Conservation (phyloP, 179 eudicot genomes). For the Nepenthes alata region DNA sequence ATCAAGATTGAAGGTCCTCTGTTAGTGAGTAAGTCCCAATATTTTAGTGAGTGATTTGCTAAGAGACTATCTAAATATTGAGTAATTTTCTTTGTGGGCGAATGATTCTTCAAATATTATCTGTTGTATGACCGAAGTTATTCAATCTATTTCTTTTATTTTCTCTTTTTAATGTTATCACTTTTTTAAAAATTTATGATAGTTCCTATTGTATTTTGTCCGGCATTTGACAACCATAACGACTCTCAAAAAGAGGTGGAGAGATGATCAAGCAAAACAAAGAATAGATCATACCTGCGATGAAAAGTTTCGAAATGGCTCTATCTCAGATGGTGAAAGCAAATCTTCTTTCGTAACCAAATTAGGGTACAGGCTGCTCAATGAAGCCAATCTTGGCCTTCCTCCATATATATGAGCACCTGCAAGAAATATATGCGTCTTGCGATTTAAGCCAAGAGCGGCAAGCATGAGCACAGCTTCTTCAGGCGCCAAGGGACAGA, state of each 20-base stretch:
- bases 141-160: too few relatives aligned
- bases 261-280: neutral
- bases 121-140: too few relatives aligned
- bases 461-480: slow-evolving; percentile 96
- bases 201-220: too few relatives aligned
- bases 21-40: neutral
- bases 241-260: neutral
- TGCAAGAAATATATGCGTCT: slow-evolving; percentile 67
- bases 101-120: too few relatives aligned
- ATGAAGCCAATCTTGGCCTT: slow-evolving; percentile 63
- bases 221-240: too few relatives aligned
- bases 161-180: too few relatives aligned
- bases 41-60: too few relatives aligned
- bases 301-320: slow-evolving; percentile 78
- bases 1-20: too few relatives aligned
- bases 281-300: slow-evolving; percentile 56
- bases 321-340: slow-evolving; percentile 73
- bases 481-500: slow-evolving; percentile 92
- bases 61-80: too few relatives aligned
- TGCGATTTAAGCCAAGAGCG: slow-evolving; percentile 86
- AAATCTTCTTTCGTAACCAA: slow-evolving; percentile 79
- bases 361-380: slow-evolving; percentile 76
- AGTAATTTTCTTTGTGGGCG: too few relatives aligned
- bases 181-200: too few relatives aligned
- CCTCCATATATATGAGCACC: slow-evolving; percentile 98